phyloP scores from a whole-genome alignment of 805 yeast genomes.

The Myxozyma neotropica region DNA sequence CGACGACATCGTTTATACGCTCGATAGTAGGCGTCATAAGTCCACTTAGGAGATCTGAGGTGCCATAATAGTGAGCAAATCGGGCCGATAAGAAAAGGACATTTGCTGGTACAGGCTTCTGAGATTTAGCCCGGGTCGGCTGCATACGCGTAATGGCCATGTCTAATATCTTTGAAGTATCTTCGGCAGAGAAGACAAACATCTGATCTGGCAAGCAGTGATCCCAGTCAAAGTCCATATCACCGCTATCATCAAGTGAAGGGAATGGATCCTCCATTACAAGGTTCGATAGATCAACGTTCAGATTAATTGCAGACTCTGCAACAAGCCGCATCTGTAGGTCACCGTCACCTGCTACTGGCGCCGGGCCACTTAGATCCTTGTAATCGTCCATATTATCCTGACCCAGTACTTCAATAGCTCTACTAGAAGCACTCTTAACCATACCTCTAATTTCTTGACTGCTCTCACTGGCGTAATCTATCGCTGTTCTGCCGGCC shows the following conservation, averaged over 20 bases:
- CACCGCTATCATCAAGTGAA: conserved; percentile 27
- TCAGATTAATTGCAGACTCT: conserved; percentile 41
- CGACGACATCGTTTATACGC: conserved; percentile 42
- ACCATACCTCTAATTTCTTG: conserved; percentile 61
- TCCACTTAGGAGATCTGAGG: conserved; percentile 39
- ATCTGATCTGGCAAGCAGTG: conserved; percentile 46
- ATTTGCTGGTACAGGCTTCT: conserved; percentile 49
- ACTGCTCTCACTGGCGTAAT: conserved; percentile 55
- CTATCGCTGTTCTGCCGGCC: conserved; percentile 55
- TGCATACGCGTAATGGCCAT: conserved; percentile 42
- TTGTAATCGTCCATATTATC: conserved; percentile 36
- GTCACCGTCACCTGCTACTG: conserved; percentile 29
- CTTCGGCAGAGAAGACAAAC: conserved; percentile 45
- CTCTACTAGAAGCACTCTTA: conserved; percentile 16
- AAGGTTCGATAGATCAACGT: conserved; percentile 39
- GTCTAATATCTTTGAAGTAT: conserved; percentile 46
- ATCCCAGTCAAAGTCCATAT: conserved; percentile 46
- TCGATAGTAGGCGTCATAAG: conserved; percentile 39
- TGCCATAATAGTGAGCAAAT: conserved; percentile 45
- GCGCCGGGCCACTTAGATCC: conserved; percentile 22
- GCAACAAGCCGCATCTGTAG: conserved; percentile 33
- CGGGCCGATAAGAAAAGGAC: conserved; percentile 47
- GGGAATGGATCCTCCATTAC: conserved; percentile 32
- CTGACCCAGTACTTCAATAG: conserved; percentile 10
- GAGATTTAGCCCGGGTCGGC: conserved; percentile 44